phyloP scores from a whole-genome alignment of 1,139 yeast genomes.

The Lodderomyces orthopsilosis region DNA sequence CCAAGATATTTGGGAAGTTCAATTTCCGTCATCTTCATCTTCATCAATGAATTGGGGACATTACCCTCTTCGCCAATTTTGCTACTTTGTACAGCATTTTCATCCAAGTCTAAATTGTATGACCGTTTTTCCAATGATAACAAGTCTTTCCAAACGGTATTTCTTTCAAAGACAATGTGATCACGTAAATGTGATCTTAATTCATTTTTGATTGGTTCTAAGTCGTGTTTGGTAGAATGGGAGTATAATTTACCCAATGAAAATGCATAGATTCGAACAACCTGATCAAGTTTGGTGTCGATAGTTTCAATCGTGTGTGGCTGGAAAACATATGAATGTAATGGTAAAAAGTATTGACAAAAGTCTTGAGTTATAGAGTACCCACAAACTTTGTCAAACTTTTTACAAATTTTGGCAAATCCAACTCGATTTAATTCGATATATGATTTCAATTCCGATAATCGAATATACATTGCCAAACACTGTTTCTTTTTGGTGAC shows the following conservation, averaged over 20 bases:
- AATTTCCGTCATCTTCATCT: slow-evolving; percentile 22
- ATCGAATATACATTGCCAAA: slow-evolving; percentile 63
- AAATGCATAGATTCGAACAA: slow-evolving; percentile 49
- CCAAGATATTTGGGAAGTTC: slow-evolving; percentile 20
- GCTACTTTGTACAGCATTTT: slow-evolving; percentile 22
- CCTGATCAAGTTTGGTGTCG: slow-evolving; percentile 44
- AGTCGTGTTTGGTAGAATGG: slow-evolving; percentile 29
- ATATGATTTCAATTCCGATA: slow-evolving; percentile 81
- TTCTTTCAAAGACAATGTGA: slow-evolving; percentile 94
- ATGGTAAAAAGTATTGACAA: slow-evolving; percentile 43
- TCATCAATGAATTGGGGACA: slow-evolving; percentile 22
- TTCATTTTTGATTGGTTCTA: slow-evolving; percentile 60
- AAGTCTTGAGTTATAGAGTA: slow-evolving; percentile 56
- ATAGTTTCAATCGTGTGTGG: slow-evolving; percentile 40
- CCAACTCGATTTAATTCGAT: slow-evolving; percentile 85
- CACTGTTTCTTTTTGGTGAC: slow-evolving; percentile 69
- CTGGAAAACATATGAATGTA: slow-evolving; percentile 45
- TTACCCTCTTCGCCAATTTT: slow-evolving; percentile 35
- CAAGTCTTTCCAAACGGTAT: slow-evolving; percentile 96
- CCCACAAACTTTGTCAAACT: slow-evolving; percentile 80
- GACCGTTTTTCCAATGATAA: slow-evolving; percentile 75
- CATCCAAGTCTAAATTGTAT: slow-evolving; percentile 32
- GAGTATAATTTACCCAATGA: slow-evolving; percentile 33
- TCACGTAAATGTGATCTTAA: slow-evolving; percentile 78
- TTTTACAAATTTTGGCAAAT: slow-evolving; percentile 82